Evolutionary conservation across 306 rosid species (phyloP), one percentile per base, ranked within the genome.

Genomic region (Oemleria cerasiformis): DNA sequence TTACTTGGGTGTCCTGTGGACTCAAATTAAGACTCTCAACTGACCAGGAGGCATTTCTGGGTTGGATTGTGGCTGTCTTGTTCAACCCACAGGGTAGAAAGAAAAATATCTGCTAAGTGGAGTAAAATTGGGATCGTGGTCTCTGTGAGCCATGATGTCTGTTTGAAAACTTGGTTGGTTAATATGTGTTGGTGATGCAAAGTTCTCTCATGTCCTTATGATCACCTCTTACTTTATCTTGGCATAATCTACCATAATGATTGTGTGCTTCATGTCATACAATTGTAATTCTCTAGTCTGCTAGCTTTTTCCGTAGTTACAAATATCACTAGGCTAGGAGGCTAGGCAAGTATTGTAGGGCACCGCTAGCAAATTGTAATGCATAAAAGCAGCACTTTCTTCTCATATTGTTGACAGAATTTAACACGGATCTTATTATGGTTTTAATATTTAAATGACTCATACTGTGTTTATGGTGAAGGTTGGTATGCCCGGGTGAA

Each of bases 401-500:
- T 69, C 39, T 54, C 16, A 20, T 23, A 13, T 60, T 30, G 21
- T 40, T 59, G 5, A 11, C 36, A 30, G 36, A 30, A 30, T 30
- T 30, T 17, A 40, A 49, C 59, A 45, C 8, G 44, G 20, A 48
- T 39, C 39, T 49, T 7, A 57, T 23, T 7, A 57, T 23, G 23
- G 9, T 65, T 48, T 6, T 53, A 16, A 65, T 42, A 56, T 41
- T 48, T 39, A 54, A 41, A 42, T n/a, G 19, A 70, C 65, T 20
- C 47, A 25, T 62, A 19, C 34, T 12, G 19, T 68, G 54, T 70
- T 77, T 63, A 1, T 72, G 73, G 69, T 77, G 80, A 88, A 92
- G 97, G 90, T 85, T 95, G 77, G 96, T 83, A 62, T 91, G 96
- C 86, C 97, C 99, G 4, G 99, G 99, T 51, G 93, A 95, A 79